Percentiles rank a stretch among this genome's conserved stretches.
These are phyloP conservation scores for Cadophora luteo-olivacea DNA, from an alignment of 2,329 filamentous ascomycete genomes.

Conservation along the genomic window DNA sequence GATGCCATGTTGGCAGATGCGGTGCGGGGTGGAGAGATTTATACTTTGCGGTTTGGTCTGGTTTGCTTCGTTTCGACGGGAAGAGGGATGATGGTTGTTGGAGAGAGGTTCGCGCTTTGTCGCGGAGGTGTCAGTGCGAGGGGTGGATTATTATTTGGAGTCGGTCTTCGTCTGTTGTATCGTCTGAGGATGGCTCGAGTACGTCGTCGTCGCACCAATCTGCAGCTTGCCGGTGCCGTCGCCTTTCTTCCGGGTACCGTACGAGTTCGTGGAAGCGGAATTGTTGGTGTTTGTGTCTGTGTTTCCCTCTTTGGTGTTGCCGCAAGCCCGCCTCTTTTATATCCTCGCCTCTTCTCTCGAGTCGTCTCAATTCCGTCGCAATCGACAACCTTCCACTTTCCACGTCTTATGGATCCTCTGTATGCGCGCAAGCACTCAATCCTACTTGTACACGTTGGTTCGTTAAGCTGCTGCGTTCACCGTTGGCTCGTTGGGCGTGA, in stretches of 20 bases:
- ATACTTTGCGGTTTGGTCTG: background rate
- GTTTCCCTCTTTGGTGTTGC: background rate
- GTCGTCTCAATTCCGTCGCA: background rate
- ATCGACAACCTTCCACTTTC: constrained; percentile 8
- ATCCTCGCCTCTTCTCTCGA: background rate
- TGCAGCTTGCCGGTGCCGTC: background rate
- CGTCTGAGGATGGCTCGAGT: constrained; percentile 4
- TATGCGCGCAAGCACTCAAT: constrained; percentile 4
- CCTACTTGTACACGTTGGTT: constrained; percentile 7
- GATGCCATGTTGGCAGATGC: constrained; percentile 35
- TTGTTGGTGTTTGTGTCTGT: background rate
- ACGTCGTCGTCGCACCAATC: background rate
- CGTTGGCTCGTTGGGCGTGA: background rate
- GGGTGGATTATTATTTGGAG: background rate
- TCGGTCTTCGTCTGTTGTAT: background rate
- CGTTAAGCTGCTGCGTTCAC: constrained; percentile 8
- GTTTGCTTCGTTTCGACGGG: background rate
- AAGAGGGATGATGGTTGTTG: background rate
- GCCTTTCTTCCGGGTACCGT: background rate
- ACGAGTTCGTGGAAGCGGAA: background rate
- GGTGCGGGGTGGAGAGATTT: background rate
- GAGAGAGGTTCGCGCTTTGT: background rate
- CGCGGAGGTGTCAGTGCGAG: background rate
- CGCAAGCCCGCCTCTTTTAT: background rate
- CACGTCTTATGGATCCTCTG: constrained; percentile 9